Conservation (phyloP, 768 basidiomycete genomes). For the Tricholoma matsutake region DNA sequence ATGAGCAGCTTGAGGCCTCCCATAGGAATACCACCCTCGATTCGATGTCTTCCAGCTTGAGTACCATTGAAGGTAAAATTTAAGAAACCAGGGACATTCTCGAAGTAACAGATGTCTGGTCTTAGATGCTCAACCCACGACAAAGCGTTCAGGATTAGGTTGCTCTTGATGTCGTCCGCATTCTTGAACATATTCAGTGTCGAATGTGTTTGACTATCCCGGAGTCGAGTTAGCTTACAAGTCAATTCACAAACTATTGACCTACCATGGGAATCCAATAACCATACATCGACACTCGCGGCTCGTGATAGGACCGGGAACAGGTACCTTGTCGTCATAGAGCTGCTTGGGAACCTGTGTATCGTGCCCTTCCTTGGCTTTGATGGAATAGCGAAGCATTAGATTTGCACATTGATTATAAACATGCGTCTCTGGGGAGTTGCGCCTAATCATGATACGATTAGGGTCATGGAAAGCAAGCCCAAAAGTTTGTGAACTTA, state of each 20-base stretch:
- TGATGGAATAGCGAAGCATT: conserved; percentile 56
- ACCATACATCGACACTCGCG: conserved; percentile 59
- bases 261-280: conserved; percentile 76
- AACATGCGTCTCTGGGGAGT: conserved; percentile 48
- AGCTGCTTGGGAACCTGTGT: conserved; percentile 39
- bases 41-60: conserved; percentile 39
- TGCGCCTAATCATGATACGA: conserved; percentile 36
- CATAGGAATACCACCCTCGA: conserved; percentile 64
- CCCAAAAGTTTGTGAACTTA: conserved; percentile 25
- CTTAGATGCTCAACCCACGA: conserved; percentile 47
- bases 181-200: conserved; percentile 66
- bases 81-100: conserved; percentile 55
- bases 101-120: conserved; percentile 43
- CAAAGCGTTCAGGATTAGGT: conserved; percentile 59
- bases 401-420: conserved; percentile 74
- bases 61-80: conserved; percentile 38
- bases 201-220: conserved; percentile 68
- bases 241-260: background rate
- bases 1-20: conserved; percentile 72
- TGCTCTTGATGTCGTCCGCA: conserved; percentile 65
- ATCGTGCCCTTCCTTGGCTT: conserved; percentile 41
- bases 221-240: background rate
- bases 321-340: conserved; percentile 29
- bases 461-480: conserved; percentile 1
- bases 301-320: conserved; percentile 47